Base-by-base conservation (phyloP, 148 eudicot species). In the Chenopodium berlandieri region DNA sequence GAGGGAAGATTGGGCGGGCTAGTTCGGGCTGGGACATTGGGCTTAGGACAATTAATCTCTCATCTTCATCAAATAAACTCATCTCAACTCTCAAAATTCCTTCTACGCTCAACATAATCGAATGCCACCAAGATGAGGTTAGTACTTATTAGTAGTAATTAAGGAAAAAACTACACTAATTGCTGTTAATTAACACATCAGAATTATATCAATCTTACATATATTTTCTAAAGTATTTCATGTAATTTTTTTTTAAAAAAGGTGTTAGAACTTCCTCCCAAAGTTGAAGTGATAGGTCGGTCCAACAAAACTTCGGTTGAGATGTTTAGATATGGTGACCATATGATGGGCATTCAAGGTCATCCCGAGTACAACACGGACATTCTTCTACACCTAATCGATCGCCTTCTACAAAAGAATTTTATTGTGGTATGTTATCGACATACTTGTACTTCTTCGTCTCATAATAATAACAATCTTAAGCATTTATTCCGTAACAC, bases 341-440 rank as follows among this genome's bases (percentile, higher is more conserved):
- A 95, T 86, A 86, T 94, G 22, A 91, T 95, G 97, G 97, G 97
- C 37, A 91, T 95, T 62, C 97, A 95, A 82, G 99, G 99, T 56
- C 99, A 95, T 77, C 99, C 97, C 0, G 99, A 95, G 88, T 95
- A 93, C 94, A 92, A 85, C 58, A 81, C 84, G n/a, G 99, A 92
- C 82, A 95, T 95, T 80, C 92, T 95, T 40, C 84, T 87, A 64
- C 91, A 95, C 83, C 85, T 95, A 14, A 85, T 95, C 14, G 92
- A 89, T 71, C 92, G 92, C 52, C 95, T 95, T 50, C 82, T 82
- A 9, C 91, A 84, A 32, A 77, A 78, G 25, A 75, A 89, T 19
- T 70, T 73, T 67, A 91, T 95, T 10, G 31, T n/a, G 97, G 94
- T 91, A 87, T 62, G 52, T 77, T n/a, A 9, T n/a, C 2, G 7